phyloP scores from a whole-genome alignment of 2,329 filamentous ascomycete species.

The Zelopaecilomyces penicillatus region DNA sequence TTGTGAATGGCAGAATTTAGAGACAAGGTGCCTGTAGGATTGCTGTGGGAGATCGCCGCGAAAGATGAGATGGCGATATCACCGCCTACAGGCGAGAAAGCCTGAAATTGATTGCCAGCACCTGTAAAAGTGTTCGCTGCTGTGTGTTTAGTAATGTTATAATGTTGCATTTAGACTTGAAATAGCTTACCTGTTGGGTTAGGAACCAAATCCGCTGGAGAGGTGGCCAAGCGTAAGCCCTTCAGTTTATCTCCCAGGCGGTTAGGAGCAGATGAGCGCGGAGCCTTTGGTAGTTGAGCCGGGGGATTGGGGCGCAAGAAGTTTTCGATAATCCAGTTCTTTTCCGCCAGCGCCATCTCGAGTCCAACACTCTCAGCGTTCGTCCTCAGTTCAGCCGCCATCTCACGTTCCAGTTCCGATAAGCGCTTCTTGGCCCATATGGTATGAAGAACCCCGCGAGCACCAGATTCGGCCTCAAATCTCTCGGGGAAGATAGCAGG shows the following conservation, averaged over 20 bases:
- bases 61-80: constrained; percentile 30
- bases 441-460: constrained; percentile 78
- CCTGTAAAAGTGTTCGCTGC: constrained; percentile 28
- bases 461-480: constrained; percentile 61
- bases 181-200: constrained; percentile 38
- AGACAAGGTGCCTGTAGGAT: constrained; percentile 19
- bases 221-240: constrained; percentile 70
- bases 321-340: constrained; percentile 75
- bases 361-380: constrained; percentile 78
- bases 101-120: constrained; percentile 23
- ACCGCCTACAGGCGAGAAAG: constrained; percentile 21
- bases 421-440: constrained; percentile 83
- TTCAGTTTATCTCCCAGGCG: constrained; percentile 71
- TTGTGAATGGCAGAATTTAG: constrained; percentile 24
- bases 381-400: constrained; percentile 59
- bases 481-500: constrained; percentile 80
- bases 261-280: constrained; percentile 57
- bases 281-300: constrained; percentile 34
- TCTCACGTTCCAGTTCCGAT: constrained; percentile 67
- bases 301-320: constrained; percentile 38
- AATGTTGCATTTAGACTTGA: neutral
- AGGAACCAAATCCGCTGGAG: constrained; percentile 52
- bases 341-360: constrained; percentile 76
- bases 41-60: constrained; percentile 20
- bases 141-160: constrained; percentile 11